Base-by-base conservation (phyloP, 208 protist species). In the Lotmaria passim region DNA sequence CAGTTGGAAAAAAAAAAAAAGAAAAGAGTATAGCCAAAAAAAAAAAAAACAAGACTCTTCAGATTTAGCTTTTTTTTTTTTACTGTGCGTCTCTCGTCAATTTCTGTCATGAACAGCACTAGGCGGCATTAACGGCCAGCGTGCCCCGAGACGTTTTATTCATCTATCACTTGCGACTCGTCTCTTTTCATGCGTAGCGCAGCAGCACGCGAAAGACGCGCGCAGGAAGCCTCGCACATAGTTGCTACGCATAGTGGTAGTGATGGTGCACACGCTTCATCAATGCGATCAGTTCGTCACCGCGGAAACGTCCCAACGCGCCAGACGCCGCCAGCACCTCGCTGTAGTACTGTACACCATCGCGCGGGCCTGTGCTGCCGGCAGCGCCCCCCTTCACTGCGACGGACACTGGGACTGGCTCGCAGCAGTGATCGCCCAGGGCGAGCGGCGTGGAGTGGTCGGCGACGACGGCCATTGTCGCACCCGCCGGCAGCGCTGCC, bases 351-450 rank as follows among this genome's bases (percentile, higher is more conserved):
- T 76, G 48, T 41, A 87, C 79, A 28, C 48, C 65, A 43, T 91
- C 86, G 7, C 60, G 33, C 66, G 73, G 62, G 10, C 39, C 34
- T 0, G 28, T 47, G 31, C 19, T 31, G 15, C 47, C 47, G n/a
- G 7, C 31, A 36, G 44, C 23, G 7, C 19, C 28, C 2, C 52
- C 28, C 63, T 86, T 86, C 55, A 78, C 83, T 17, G 82, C 86
- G 23, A 89, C 68, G 10, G 83, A 85, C 4, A 92, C 72, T 10
- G 87, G 87, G 31, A 92, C 87, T 15, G 83, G 83, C 70, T 92
- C 83, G 34, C 79, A 90, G 76, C 75, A 86, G 79, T 92, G 87
- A 55, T 92, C 87, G 19, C 82, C 83, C 15, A 90, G 39, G 26
- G 67, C 67, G 41, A 89, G 59, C 19, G 83, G 83, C 5, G 87